phyloP scores from a whole-genome alignment of 257 asterid genomes.

The Primulina huaijiensis region DNA sequence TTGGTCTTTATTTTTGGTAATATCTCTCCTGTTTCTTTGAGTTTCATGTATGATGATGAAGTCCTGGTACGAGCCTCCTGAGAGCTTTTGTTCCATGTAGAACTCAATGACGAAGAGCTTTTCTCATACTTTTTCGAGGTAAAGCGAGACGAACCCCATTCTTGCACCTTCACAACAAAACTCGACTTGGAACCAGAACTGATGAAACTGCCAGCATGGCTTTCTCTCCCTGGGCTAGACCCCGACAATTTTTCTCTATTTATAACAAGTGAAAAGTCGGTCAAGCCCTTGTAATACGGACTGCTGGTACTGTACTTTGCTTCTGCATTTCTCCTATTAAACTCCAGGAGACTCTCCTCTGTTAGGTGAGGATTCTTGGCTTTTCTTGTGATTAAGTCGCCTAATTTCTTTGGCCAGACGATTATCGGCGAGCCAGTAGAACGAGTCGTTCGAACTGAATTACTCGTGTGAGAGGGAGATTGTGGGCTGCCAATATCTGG shows the following conservation, averaged over 20 bases:
- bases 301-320: slow-evolving; percentile 37
- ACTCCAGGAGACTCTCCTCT: slow-evolving; percentile 41
- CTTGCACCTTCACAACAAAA: slow-evolving; percentile 47
- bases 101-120: slow-evolving; percentile 16
- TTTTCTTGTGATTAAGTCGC: slow-evolving; percentile 30
- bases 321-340: slow-evolving; percentile 45
- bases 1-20: slow-evolving; percentile 30
- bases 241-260: slow-evolving; percentile 43
- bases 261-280: slow-evolving; percentile 45
- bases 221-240: slow-evolving; percentile 47
- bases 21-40: slow-evolving; percentile 8
- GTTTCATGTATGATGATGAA: slow-evolving; percentile 16
- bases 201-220: slow-evolving; percentile 33
- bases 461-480: slow-evolving; percentile 36
- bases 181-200: slow-evolving; percentile 39
- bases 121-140: slow-evolving; percentile 31
- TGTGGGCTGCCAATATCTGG: slow-evolving; percentile 41
- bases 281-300: slow-evolving; percentile 74
- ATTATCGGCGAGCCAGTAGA: slow-evolving; percentile 46
- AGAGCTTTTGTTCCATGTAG: slow-evolving; percentile 25
- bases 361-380: slow-evolving; percentile 36
- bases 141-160: slow-evolving; percentile 57
- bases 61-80: slow-evolving; percentile 11
- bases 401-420: slow-evolving; percentile 39
- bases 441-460: slow-evolving; percentile 33